Evolutionary conservation across 345 rosid genomes (phyloP).

Genomic region (Angophora floribunda): DNA sequence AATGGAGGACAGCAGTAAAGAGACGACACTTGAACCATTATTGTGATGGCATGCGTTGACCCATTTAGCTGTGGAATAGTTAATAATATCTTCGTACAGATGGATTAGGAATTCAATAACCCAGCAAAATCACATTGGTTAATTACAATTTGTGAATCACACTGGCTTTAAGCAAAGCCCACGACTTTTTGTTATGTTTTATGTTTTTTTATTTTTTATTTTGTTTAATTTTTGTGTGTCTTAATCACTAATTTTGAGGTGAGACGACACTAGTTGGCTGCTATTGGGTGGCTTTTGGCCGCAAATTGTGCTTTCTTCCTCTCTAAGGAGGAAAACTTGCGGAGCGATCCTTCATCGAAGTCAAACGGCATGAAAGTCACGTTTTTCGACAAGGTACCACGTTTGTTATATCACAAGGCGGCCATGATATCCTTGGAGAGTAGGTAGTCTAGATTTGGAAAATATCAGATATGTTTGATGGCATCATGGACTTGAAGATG

Average conservation of each 20-base stretch:
- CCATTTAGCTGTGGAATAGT: not conserved
- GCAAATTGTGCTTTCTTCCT: not conserved
- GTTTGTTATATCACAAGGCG: not conserved
- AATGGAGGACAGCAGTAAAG: not conserved
- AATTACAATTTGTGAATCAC: not conserved
- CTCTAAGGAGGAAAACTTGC: not conserved
- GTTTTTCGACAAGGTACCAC: not conserved
- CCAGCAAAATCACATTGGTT: not conserved
- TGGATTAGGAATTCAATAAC: not conserved
- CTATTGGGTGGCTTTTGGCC: not conserved
- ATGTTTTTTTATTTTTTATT: too few relatives aligned
- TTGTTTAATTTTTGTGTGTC: not conserved
- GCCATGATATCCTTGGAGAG: not conserved
- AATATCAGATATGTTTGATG: not conserved
- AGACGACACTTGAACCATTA: not conserved
- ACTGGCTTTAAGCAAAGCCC: not conserved
- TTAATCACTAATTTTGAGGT: not conserved
- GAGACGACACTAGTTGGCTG: not conserved
- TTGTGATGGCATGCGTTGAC: not conserved
- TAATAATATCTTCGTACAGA: not conserved
- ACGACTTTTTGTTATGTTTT: not conserved
- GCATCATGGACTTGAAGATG: not conserved
- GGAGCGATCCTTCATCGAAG: not conserved
- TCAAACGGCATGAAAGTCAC: not conserved
- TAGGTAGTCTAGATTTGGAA: not conserved